Evolutionary conservation across 2,329 filamentous ascomycete genomes (phyloP), one percentile per base, ranked within the genome.

Genomic region (Elsinoe ampelina): DNA sequence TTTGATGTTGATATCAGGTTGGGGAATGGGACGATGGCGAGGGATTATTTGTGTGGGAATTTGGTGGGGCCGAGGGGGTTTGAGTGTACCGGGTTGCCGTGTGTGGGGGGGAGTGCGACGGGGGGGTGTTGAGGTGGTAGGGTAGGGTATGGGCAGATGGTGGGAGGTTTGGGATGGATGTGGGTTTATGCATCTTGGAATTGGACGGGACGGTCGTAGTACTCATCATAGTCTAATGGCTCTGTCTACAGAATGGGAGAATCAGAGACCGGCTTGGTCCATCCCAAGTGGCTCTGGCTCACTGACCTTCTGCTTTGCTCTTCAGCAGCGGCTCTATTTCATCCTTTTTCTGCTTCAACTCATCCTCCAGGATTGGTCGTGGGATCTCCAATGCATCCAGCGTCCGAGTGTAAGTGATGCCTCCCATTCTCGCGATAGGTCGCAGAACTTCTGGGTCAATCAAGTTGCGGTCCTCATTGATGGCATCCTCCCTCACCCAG

Each of bases 401-500:
- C 0, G 80, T 75, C 42, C 90, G 79, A 0, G 79, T 86, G 68
- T 95, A 97, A 0, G 86, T 86, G 64, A 96, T 95, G 1, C 92
- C 92, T 22, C 92, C 92, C 20, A 96, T 66, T 36, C 92, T 81
- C 61, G 82, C 82, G 13, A 95, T 78, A 0, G 92, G 89, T 60
- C 81, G 81, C 57, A 96, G 72, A 7, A 95, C 77, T 73, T 84
- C 79, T 10, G 88, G 82, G 69, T 95, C 87, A 58, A 97, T 76
- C 41, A 88, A 64, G 62, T 83, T 89, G 66, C 77, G 80, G 7
- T 89, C 84, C 67, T 87, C 82, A 64, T 95, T 88, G 59, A 95
- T 75, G 2, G 90, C 90, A 72, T 96, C 92, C 68, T 95, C 89
- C 55, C 91, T 75, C 1, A 84, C 89, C 89, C 91, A 96, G 67